Conservation (phyloP, 495 filamentous ascomycete genomes). For the Podospora fimiseda region DNA sequence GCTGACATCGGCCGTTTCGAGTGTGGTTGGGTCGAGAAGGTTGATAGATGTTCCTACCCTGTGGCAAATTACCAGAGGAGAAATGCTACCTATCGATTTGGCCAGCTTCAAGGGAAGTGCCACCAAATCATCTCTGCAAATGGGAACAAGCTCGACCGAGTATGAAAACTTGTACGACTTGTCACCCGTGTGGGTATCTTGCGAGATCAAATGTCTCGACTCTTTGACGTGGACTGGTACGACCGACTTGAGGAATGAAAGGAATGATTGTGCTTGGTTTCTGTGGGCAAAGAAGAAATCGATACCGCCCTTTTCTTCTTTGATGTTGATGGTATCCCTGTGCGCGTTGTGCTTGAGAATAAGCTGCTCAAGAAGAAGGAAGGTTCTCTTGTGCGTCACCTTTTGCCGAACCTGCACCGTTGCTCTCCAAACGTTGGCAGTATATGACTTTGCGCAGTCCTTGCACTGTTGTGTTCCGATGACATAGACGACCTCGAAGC, state of each 20-base stretch:
- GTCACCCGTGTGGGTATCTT: slow-evolving; percentile 82
- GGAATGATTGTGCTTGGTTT: slow-evolving; percentile 88
- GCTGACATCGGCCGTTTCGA: slow-evolving; percentile 81
- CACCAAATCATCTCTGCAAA: slow-evolving; percentile 95
- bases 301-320: slow-evolving; percentile 85
- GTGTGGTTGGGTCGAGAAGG: slow-evolving; percentile 81
- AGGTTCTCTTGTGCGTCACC: slow-evolving; percentile 94
- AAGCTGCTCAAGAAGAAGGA: slow-evolving; percentile 91
- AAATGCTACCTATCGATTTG: slow-evolving; percentile 76
- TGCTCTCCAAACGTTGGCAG: slow-evolving; percentile 64
- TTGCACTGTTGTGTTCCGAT: slow-evolving; percentile 84
- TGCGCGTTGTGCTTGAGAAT: slow-evolving; percentile 92
- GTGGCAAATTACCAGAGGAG: slow-evolving; percentile 60
- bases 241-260: slow-evolving; percentile 81
- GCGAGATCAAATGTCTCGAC: slow-evolving; percentile 84
- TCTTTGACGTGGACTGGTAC: slow-evolving; percentile 75
- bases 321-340: slow-evolving; percentile 92
- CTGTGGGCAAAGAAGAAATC: slow-evolving; percentile 89
- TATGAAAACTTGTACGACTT: slow-evolving; percentile 91
- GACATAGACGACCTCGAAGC: slow-evolving; percentile 88
- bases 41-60: slow-evolving; percentile 86
- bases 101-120: slow-evolving; percentile 87
- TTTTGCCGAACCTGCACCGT: slow-evolving; percentile 86
- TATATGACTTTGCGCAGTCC: slow-evolving; percentile 91
- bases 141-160: slow-evolving; percentile 77